Evolutionary conservation across 2,329 filamentous ascomycete genomes (phyloP).

Genomic region (Fusarium sp.): DNA sequence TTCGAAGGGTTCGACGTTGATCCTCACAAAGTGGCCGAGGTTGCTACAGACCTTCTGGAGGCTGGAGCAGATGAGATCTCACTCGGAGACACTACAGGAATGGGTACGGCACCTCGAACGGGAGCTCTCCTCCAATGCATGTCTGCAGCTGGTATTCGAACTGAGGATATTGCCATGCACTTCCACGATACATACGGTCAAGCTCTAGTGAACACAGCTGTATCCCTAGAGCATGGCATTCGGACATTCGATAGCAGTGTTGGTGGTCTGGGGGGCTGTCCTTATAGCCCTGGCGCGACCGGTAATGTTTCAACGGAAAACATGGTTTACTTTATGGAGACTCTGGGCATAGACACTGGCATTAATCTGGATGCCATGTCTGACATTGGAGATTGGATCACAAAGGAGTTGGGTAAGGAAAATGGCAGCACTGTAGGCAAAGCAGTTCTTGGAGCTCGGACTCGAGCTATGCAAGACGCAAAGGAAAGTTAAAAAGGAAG

Average conservation of each 20-base stretch:
- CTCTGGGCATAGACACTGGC: constrained; percentile 76
- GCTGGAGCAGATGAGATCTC: constrained; percentile 92
- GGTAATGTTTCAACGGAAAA: constrained; percentile 89
- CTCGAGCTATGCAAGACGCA: constrained; percentile 39
- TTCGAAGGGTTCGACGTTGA: constrained; percentile 73
- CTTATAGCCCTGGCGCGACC: constrained; percentile 84
- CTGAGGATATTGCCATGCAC: constrained; percentile 79
- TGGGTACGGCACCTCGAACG: constrained; percentile 81
- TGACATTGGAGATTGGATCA: constrained; percentile 78
- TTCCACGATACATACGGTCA: constrained; percentile 91
- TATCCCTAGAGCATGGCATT: constrained; percentile 79
- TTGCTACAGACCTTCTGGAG: constrained; percentile 75
- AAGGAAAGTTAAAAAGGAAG: constrained; percentile 28
- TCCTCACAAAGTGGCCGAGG: constrained; percentile 69
- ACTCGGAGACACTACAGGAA: constrained; percentile 88
- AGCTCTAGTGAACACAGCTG: constrained; percentile 81
- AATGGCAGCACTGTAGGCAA: constrained; percentile 74
- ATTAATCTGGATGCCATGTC: constrained; percentile 72
- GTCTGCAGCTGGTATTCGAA: constrained; percentile 71
- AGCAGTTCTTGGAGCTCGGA: constrained; percentile 64
- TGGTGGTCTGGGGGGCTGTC: constrained; percentile 82
- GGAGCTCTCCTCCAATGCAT: constrained; percentile 70
- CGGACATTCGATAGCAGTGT: constrained; percentile 82
- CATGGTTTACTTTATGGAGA: constrained; percentile 79
- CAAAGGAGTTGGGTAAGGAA: constrained; percentile 65